Percentiles rank a stretch among this genome's conserved stretches.
Conservation (phyloP, 805 yeast species). For the Kodamaea kakaduensis region DNA sequence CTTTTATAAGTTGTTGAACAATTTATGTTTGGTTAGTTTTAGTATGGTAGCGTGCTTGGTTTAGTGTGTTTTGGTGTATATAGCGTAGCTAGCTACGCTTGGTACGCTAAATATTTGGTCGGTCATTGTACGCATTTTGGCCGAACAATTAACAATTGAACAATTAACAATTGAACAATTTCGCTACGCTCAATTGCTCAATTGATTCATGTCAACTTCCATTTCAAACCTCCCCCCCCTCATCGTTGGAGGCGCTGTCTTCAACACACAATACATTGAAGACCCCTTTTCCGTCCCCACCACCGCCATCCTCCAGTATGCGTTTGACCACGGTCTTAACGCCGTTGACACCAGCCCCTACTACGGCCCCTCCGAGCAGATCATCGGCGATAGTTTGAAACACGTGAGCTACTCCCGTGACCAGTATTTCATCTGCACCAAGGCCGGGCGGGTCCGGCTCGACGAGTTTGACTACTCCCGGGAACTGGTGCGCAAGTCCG, state of each 20-base stretch:
- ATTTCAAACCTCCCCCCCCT: slow-evolving; percentile 49
- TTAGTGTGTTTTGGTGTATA: no score
- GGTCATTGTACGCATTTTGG: no score
- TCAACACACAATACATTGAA: slow-evolving; percentile 74
- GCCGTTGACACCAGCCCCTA: slow-evolving; percentile 92
- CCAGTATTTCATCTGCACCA: slow-evolving; percentile 68
- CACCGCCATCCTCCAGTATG: slow-evolving; percentile 50
- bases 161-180: no score
- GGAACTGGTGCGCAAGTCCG: slow-evolving; percentile 55
- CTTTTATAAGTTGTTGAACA: no score
- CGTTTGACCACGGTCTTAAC: slow-evolving; percentile 63
- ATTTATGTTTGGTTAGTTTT: no score
- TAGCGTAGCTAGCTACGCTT: no score
- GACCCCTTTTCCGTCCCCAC: slow-evolving; percentile 62
- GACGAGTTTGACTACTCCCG: slow-evolving; percentile 75
- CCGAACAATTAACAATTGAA: no score
- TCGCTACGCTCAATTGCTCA: no score
- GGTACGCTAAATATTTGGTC: no score
- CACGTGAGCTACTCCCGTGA: slow-evolving; percentile 47
- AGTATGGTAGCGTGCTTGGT: no score
- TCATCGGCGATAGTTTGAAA: slow-evolving; percentile 64
- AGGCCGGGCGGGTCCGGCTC: slow-evolving; percentile 72
- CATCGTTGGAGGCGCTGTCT: slow-evolving; percentile 84
- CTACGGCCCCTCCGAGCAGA: slow-evolving; percentile 81
- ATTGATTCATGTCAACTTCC: slow-evolving; percentile 21